These are phyloP conservation scores for Taphrina flavorubra DNA, from an alignment of 1,139 yeast species.

Conservation along the genomic window DNA sequence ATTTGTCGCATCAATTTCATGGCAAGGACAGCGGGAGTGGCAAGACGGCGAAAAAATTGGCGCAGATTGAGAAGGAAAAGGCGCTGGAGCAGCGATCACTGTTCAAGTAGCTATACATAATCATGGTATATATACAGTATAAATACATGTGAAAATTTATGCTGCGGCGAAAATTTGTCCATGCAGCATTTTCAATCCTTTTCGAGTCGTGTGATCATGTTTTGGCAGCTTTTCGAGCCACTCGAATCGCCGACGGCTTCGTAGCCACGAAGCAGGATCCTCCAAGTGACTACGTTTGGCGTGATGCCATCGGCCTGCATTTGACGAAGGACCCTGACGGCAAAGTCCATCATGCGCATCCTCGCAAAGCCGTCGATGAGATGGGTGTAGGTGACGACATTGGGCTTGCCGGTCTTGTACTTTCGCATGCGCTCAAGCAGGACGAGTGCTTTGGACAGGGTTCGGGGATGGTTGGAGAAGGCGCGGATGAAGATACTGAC, in stretches of 20 bases:
- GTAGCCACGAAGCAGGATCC: constrained; percentile 17
- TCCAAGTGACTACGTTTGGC: constrained; percentile 27
- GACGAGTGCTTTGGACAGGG: constrained; percentile 24
- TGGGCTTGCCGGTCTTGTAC: constrained; percentile 3
- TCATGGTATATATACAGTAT: not conserved
- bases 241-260: constrained; percentile 16
- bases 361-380: constrained; percentile 30
- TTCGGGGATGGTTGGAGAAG: constrained; percentile 15
- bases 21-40: constrained; percentile 63
- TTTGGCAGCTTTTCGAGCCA: constrained; percentile 1
- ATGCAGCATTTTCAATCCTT: not conserved
- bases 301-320: constrained; percentile 30
- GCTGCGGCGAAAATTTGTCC: too few species aligned
- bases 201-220: not conserved
- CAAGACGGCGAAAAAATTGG: constrained; percentile 54
- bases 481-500: constrained; percentile 34
- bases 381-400: constrained; percentile 26
- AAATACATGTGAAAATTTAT: too few species aligned
- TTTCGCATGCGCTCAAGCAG: constrained; percentile 23
- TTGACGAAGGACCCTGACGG: constrained; percentile 26
- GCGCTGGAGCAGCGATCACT: constrained; percentile 48
- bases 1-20: constrained; percentile 84
- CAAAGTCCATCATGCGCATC: constrained; percentile 25
- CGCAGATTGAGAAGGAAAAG: constrained; percentile 52
- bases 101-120: constrained; percentile 45